phyloP scores from a whole-genome alignment of 768 basidiomycete species.

The Naganishia vishniacii region DNA sequence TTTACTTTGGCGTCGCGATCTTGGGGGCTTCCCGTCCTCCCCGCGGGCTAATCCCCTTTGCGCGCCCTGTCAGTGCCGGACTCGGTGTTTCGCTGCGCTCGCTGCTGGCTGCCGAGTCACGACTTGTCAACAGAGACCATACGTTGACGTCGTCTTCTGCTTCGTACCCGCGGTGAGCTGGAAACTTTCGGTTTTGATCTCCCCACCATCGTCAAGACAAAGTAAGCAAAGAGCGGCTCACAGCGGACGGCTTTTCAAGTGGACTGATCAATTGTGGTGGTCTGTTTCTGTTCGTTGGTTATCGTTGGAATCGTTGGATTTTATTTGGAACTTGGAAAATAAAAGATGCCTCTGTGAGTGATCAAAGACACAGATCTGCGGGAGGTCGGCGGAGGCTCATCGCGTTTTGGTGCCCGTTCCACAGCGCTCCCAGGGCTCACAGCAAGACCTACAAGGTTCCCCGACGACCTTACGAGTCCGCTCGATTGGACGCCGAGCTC shows the following conservation, averaged over 20 bases:
- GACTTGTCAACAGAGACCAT: background rate
- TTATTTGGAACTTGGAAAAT: constrained; percentile 14
- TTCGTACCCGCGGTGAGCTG: background rate
- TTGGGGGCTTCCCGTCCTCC: too few species aligned
- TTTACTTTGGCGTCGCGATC: too few species aligned
- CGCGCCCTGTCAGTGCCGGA: too few species aligned
- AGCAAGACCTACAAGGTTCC: constrained; percentile 83
- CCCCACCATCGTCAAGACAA: constrained; percentile 21
- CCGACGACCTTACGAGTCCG: constrained; percentile 90
- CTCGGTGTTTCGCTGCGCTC: background rate
- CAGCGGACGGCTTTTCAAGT: constrained; percentile 15
- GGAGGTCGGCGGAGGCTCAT: background rate
- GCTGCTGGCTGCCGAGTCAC: background rate
- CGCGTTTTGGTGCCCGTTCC: constrained; percentile 6
- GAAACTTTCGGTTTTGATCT: constrained; percentile 19
- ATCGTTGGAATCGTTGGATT: constrained; percentile 12
- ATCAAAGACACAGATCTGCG: background rate
- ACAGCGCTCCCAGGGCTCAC: constrained; percentile 47
- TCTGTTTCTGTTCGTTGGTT: constrained; percentile 7
- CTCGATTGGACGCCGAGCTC: constrained; percentile 98
- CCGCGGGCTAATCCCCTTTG: too few species aligned
- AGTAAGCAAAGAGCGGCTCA: background rate
- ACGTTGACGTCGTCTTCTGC: background rate
- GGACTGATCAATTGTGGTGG: constrained; percentile 11
- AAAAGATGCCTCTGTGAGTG: constrained; percentile 30